phyloP scores from a whole-genome alignment of 305 asterid species.

The Fraxinus sp. region DNA sequence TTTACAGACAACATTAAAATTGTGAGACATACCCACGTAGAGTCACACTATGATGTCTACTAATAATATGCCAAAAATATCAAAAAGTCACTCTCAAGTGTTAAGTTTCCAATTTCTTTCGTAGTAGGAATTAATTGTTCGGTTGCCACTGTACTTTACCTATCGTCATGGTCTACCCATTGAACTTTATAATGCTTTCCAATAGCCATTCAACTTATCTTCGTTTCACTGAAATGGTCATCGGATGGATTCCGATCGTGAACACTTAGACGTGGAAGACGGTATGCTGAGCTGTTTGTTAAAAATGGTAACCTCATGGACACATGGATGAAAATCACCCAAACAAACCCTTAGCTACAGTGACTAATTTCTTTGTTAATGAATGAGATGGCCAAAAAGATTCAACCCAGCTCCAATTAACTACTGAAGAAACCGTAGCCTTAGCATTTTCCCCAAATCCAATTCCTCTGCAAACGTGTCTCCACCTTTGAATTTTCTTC shows the following conservation, averaged over 20 bases:
- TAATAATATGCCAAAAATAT: neutral
- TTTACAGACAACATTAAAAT: neutral
- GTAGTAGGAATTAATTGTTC: neutral
- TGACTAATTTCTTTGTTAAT: neutral
- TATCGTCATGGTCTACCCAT: neutral
- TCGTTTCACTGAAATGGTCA: neutral
- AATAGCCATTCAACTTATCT: neutral
- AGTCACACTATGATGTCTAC: neutral
- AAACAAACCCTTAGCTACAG: neutral
- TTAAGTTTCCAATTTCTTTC: neutral
- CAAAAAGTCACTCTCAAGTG: neutral
- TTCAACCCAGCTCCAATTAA: no score
- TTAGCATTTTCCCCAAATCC: neutral
- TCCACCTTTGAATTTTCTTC: neutral
- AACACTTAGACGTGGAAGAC: neutral
- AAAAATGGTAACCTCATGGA: neutral
- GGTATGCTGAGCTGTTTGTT: neutral
- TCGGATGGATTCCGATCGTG: neutral
- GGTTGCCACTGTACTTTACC: no score
- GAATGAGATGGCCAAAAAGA: neutral
- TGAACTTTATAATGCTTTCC: neutral
- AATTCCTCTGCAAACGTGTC: neutral
- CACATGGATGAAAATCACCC: neutral
- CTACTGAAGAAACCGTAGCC: neutral
- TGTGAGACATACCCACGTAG: neutral